A percentile compares a stretch with the other conserved stretches of the same genome.
Evolutionary conservation across 2,329 filamentous ascomycete genomes (phyloP).

Genomic region (Akanthomyces lecanii): DNA sequence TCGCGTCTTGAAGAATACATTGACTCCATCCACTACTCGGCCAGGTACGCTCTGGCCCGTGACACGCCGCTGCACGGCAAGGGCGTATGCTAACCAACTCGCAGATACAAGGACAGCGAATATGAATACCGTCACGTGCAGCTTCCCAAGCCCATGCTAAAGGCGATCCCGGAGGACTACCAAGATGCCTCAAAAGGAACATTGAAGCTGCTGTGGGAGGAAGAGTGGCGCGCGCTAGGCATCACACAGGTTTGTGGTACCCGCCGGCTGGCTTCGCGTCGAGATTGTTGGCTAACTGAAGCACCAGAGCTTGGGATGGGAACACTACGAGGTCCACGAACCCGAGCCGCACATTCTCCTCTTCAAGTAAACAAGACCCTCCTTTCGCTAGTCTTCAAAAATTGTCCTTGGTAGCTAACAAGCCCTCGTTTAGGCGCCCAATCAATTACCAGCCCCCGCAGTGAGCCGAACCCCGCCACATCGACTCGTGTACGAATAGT

Average conservation of each 20-base stretch:
- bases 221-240: slow-evolving; percentile 94
- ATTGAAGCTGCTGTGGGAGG: slow-evolving; percentile 94
- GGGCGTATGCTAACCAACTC: slow-evolving; percentile 11
- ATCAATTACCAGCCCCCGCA: slow-evolving; percentile 78
- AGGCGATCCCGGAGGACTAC: slow-evolving; percentile 91
- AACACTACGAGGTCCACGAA: slow-evolving; percentile 98
- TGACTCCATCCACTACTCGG: slow-evolving; percentile 92
- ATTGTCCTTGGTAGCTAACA: not conserved
- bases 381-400: not conserved
- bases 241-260: slow-evolving; percentile 77
- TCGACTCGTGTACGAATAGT: slow-evolving; percentile 14
- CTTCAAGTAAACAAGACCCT: slow-evolving; percentile 72
- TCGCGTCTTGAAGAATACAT: slow-evolving; percentile 85
- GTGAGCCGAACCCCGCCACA: slow-evolving; percentile 27
- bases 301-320: slow-evolving; percentile 88
- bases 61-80: slow-evolving; percentile 2
- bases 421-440: slow-evolving; percentile 57
- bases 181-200: slow-evolving; percentile 87
- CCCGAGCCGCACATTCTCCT: slow-evolving; percentile 97
- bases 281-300: not conserved
- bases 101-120: slow-evolving; percentile 85
- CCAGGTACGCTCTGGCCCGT: slow-evolving; percentile 57
- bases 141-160: slow-evolving; percentile 96
- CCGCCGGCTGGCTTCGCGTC: not conserved
- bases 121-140: slow-evolving; percentile 98